Evolutionary conservation across 495 filamentous ascomycete species (phyloP).

Genomic region (Penicillium angulare): DNA sequence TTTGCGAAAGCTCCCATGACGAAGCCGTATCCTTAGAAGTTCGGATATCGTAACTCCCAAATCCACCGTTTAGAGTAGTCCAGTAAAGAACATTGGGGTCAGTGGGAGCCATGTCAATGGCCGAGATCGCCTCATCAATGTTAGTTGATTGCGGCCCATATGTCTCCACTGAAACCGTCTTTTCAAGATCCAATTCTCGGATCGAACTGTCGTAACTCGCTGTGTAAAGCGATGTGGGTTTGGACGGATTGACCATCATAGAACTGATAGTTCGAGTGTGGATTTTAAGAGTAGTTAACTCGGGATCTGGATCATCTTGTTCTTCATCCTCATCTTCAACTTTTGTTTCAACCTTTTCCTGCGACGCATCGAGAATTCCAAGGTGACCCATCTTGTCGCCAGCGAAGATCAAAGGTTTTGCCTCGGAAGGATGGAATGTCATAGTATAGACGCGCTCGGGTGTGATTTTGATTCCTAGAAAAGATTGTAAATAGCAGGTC

Average conservation of each 20-base stretch:
- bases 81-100: slow-evolving; percentile 79
- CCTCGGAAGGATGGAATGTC: slow-evolving; percentile 80
- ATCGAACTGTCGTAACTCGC: slow-evolving; percentile 95
- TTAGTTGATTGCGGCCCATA: slow-evolving; percentile 68
- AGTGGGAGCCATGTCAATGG: slow-evolving; percentile 69
- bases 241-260: slow-evolving; percentile 71
- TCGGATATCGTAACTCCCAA: slow-evolving; percentile 78
- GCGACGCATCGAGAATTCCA: slow-evolving; percentile 89
- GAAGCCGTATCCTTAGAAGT: slow-evolving; percentile 53
- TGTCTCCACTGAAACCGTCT: slow-evolving; percentile 72
- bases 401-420: slow-evolving; percentile 90
- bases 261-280: slow-evolving; percentile 86
- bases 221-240: slow-evolving; percentile 69
- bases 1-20: slow-evolving; percentile 76
- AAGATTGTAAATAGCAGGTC: not conserved
- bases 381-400: slow-evolving; percentile 94
- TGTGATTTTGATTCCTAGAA: slow-evolving; percentile 82
- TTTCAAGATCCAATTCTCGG: slow-evolving; percentile 79
- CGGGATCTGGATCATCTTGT: slow-evolving; percentile 56
- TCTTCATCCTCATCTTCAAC: slow-evolving; percentile 60
- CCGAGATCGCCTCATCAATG: slow-evolving; percentile 75
- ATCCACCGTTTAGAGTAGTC: slow-evolving; percentile 75
- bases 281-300: slow-evolving; percentile 81
- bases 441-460: slow-evolving; percentile 87
- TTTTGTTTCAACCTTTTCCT: slow-evolving; percentile 57